Percentiles rank a stretch among this genome's conserved stretches.
These are phyloP conservation scores for Apiotrichum sp. DNA, from an alignment of 1,284 basidiomycete species.

Conservation along the genomic window DNA sequence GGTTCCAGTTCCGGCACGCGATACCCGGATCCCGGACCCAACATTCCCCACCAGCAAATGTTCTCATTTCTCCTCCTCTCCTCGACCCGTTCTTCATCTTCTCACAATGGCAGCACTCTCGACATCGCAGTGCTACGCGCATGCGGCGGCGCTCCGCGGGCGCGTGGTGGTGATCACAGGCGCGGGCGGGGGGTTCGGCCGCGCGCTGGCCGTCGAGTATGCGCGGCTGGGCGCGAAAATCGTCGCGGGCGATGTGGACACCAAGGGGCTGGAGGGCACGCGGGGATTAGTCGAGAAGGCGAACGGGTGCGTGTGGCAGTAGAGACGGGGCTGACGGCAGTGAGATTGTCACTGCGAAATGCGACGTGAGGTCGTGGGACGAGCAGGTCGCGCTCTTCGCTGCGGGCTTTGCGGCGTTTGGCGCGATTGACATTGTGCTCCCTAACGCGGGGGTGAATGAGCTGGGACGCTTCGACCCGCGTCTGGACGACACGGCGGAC, in stretches of 20 bases:
- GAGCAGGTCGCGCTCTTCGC: slow-evolving; percentile 4
- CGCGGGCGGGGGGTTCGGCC: slow-evolving; percentile 2
- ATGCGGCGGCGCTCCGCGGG: slow-evolving; percentile 35
- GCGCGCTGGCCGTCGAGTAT: slow-evolving; percentile 1
- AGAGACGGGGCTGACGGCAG: not conserved
- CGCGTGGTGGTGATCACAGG: slow-evolving; percentile 1
- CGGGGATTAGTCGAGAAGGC: slow-evolving; percentile 23
- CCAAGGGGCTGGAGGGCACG: not conserved
- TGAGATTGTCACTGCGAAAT: slow-evolving; percentile 18
- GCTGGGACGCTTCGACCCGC: slow-evolving; percentile 10
- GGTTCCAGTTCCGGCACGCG: too few relatives aligned
- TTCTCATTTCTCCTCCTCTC: not conserved
- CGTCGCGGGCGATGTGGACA: slow-evolving; percentile 1
- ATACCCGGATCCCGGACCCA: too few relatives aligned
- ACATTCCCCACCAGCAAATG: too few relatives aligned
- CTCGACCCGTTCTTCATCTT: too few relatives aligned
- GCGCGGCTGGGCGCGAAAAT: slow-evolving; percentile 2
- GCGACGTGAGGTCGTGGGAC: slow-evolving; percentile 3
- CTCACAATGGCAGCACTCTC: not conserved
- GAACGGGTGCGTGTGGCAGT: not conserved
- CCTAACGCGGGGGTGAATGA: slow-evolving; percentile 4
- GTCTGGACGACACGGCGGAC: not conserved
- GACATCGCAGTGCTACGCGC: not conserved
- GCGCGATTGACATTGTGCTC: slow-evolving; percentile 6
- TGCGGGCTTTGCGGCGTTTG: slow-evolving; percentile 1